Evolutionary conservation across 306 rosid genomes (phyloP), one percentile per base, ranked within the genome.

Genomic region (Prinsepia uniflora): DNA sequence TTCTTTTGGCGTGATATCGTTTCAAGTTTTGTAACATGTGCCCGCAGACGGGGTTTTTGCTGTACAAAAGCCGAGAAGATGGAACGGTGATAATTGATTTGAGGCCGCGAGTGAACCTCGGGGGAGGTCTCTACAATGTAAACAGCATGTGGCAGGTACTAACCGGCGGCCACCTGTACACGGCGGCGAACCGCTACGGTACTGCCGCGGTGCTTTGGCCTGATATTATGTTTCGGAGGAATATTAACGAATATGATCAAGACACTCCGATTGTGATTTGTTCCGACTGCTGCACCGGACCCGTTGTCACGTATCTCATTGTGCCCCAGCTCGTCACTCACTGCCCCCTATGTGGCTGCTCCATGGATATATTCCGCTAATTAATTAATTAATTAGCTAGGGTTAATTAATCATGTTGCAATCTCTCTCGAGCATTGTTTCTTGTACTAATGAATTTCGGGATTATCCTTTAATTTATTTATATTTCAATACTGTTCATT

Each of bases 91-190:
- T 59, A 9, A 8, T 57, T 5, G 68, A 71, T 60, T 52, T 71
- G 34, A 58, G 68, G 41, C 57, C 75, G 4, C 6, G 47, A 47
- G 56, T 71, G 13, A 59, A 71, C 59, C 67, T 59, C 3, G 75
- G 75, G 1, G 75, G 67, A 20, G 67, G 67, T 8, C 44, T 71
- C 5, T 59, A 43, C 56, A 18, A 22, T 8, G 14, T 43, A 6
- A 71, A 36, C 34, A 22, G 13, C 20, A 17, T 45, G 36, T 71
- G 75, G 75, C 5, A 13, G 2, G 19, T 43, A 6, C 48, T 71
- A 6, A 59, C 75, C 65, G 75, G 13, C 34, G 34, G 34, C 60
- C 7, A 55, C 60, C 54, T 5, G 14, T 3, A 5, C 19, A 15
- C 54, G 54, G 54, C 54, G 0, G 8, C 6, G 14, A 49, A 15